A percentile compares a stretch with the other conserved stretches of the same genome.
These are phyloP conservation scores for Pseudohalonectria lignicola DNA, from an alignment of 2,329 filamentous ascomycete genomes.

Conservation along the genomic window DNA sequence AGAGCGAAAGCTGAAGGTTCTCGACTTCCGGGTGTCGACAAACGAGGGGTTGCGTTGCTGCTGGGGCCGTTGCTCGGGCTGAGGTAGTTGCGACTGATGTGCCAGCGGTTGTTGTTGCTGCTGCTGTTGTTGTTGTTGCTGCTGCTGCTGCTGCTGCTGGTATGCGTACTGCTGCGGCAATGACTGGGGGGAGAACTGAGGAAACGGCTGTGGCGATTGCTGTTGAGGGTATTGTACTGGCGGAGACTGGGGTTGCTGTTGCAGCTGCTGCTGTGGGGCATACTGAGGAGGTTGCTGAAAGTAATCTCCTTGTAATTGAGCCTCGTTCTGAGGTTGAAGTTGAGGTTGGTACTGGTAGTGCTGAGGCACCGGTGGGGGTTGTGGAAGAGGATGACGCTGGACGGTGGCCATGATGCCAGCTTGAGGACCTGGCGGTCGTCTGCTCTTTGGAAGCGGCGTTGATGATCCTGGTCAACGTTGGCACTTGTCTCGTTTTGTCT, in stretches of 20 bases:
- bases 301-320: too few relatives aligned
- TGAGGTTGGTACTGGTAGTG: constrained; percentile 10
- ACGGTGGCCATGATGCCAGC: constrained; percentile 9
- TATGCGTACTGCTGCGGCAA: constrained; percentile 5
- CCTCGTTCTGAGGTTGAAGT: constrained; percentile 10
- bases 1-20: constrained; percentile 49
- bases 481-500: too few relatives aligned
- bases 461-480: too few relatives aligned
- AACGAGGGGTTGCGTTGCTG: constrained; percentile 11
- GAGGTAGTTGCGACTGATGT: too few relatives aligned
- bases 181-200: constrained; percentile 3
- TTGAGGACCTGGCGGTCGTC: too few relatives aligned
- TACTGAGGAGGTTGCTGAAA: constrained; percentile 10
- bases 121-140: constrained; percentile 11
- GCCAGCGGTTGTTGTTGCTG: not conserved
- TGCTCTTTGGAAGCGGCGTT: too few relatives aligned
- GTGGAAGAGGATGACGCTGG: constrained; percentile 7
- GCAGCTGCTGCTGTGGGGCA: constrained; percentile 17
- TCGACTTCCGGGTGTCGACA: constrained; percentile 25
- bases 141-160: constrained; percentile 9
- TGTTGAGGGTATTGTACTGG: constrained; percentile 7
- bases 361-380: constrained; percentile 6
- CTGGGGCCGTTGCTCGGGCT: constrained; percentile 17
- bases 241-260: constrained; percentile 6
- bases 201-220: constrained; percentile 6